phyloP scores from a whole-genome alignment of 768 basidiomycete genomes.

The Pleurotus tuoliensis region DNA sequence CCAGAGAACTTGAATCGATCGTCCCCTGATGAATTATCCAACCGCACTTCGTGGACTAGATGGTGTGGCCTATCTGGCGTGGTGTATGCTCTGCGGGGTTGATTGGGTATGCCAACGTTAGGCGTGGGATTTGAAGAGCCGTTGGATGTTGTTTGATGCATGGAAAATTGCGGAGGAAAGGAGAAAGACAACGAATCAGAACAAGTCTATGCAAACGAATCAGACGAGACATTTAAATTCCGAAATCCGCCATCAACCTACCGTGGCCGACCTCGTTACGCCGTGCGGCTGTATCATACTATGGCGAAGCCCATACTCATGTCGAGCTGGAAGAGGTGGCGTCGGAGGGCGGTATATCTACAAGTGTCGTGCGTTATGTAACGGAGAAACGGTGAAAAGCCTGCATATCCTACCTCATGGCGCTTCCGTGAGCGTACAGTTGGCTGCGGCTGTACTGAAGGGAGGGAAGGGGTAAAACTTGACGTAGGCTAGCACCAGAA shows the following conservation, averaged over 20 bases:
- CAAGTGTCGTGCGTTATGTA: neutral
- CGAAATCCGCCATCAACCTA: neutral
- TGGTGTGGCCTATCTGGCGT: neutral
- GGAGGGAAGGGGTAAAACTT: neutral
- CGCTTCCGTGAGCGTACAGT: neutral
- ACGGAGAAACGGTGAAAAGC: neutral
- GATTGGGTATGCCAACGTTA: neutral
- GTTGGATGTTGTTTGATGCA: neutral
- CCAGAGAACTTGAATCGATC: neutral
- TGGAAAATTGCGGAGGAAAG: neutral
- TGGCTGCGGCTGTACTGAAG: neutral
- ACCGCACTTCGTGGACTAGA: neutral
- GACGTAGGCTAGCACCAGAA: too few relatives aligned
- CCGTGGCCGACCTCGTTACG: neutral
- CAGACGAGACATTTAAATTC: neutral
- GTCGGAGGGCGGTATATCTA: slow-evolving; percentile 59
- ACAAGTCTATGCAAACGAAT: neutral
- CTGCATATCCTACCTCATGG: neutral
- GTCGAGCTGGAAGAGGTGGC: slow-evolving; percentile 38
- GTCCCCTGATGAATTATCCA: neutral
- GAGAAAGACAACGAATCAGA: neutral
- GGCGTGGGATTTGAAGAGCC: neutral
- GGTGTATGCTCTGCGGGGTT: neutral
- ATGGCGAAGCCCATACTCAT: neutral
- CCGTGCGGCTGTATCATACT: neutral